A percentile compares a stretch with the other conserved stretches of the same genome.
These are phyloP conservation scores for Lolium multiflorum DNA, from an alignment of 176 grass and related monocot species.

Conservation along the genomic window DNA sequence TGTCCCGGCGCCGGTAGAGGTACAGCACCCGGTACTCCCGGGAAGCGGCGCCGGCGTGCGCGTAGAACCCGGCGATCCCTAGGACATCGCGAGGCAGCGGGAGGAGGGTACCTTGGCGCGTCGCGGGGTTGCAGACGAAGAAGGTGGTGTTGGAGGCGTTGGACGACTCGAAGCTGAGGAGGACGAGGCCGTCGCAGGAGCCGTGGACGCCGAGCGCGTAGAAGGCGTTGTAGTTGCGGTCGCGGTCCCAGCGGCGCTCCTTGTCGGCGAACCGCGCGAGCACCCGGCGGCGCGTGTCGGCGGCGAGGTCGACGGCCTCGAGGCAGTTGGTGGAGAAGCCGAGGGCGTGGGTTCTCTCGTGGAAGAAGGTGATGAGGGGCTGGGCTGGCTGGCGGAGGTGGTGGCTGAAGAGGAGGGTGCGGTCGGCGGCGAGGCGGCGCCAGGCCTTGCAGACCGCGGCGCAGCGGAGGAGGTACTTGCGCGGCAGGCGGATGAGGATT, in stretches of 20 bases:
- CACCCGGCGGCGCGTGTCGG: not conserved
- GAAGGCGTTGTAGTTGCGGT: not conserved
- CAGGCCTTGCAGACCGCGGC: not conserved
- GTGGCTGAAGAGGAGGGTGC: not conserved
- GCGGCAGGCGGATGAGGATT: not conserved
- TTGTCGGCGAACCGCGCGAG: not conserved
- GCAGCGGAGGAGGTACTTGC: not conserved
- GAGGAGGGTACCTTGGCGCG: not conserved
- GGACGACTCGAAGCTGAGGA: not conserved
- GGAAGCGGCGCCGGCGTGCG: not conserved
- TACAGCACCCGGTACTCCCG: not conserved
- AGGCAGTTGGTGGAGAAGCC: not conserved
- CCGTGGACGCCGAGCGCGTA: not conserved
- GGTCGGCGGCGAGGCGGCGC: not conserved
- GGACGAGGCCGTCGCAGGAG: not conserved
- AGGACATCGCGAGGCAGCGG: not conserved
- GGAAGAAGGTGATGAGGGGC: not conserved
- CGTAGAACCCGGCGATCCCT: not conserved
- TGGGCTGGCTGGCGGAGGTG: not conserved
- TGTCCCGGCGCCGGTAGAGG: not conserved
- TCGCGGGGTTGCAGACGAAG: conserved; percentile 2
- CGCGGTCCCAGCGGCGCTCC: too few relatives aligned
- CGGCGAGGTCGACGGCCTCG: not conserved
- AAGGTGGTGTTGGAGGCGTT: too few relatives aligned
- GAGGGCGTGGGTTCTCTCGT: too few relatives aligned